These are phyloP conservation scores for Corniculantispora saksenae DNA, from an alignment of 2,329 filamentous ascomycete species.

Conservation along the genomic window DNA sequence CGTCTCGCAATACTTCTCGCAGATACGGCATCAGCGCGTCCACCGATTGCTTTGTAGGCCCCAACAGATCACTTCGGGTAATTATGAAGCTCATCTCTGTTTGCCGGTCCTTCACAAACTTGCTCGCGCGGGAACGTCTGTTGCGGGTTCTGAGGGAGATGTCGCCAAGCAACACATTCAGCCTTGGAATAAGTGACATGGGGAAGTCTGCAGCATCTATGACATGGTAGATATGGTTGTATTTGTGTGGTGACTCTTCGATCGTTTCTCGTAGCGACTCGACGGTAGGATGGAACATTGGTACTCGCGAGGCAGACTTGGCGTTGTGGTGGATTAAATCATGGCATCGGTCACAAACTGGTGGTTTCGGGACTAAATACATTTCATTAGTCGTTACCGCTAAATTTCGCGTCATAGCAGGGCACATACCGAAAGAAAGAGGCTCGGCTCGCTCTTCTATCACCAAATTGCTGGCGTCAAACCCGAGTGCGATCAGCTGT, in stretches of 20 bases:
- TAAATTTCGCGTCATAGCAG: background rate
- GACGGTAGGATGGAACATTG: constrained; percentile 80
- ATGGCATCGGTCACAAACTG: constrained; percentile 87
- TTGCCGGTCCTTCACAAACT: constrained; percentile 66
- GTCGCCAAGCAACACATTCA: constrained; percentile 69
- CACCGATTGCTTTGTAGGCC: constrained; percentile 79
- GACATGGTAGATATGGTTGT: constrained; percentile 94
- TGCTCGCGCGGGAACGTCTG: constrained; percentile 67
- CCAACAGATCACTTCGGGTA: constrained; percentile 83
- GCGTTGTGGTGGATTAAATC: constrained; percentile 73
- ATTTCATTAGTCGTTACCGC: constrained; percentile 18
- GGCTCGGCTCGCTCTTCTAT: constrained; percentile 24
- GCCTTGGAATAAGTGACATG: constrained; percentile 81
- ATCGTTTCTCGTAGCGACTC: constrained; percentile 82
- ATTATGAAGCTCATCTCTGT: constrained; percentile 89
- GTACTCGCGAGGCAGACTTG: constrained; percentile 49
- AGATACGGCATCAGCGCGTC: constrained; percentile 86
- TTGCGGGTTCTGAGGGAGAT: constrained; percentile 78
- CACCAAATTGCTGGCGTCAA: constrained; percentile 44
- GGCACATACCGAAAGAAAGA: constrained; percentile 1
- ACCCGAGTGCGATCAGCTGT: constrained; percentile 46
- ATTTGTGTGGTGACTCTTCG: constrained; percentile 81
- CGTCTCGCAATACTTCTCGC: constrained; percentile 72
- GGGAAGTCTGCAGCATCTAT: constrained; percentile 96
- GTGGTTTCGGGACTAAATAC: constrained; percentile 39